Conservation (phyloP, 805 yeast species). For the Nakazawaea peltata region DNA sequence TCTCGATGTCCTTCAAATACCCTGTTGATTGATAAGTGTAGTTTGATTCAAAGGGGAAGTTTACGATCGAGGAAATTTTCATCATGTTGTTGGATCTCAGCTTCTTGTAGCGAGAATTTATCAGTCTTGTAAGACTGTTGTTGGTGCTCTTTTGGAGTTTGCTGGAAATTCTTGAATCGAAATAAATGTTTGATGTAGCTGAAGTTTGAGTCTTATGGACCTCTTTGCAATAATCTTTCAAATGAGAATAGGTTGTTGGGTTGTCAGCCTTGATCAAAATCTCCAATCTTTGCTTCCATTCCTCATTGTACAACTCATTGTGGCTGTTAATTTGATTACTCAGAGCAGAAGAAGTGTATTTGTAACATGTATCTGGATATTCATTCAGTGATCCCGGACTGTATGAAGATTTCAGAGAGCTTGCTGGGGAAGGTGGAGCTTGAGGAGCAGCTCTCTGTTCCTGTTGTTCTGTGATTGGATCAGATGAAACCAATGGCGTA, state of each 20-base stretch:
- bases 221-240: conserved; percentile 26
- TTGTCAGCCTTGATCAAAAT: conserved; percentile 33
- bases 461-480: not conserved
- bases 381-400: conserved; percentile 8
- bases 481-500: conserved; percentile 4
- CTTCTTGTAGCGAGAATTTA: conserved; percentile 9
- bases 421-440: conserved; percentile 20
- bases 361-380: conserved; percentile 29
- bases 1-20: conserved; percentile 39
- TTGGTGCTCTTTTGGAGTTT: conserved; percentile 12
- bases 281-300: conserved; percentile 35
- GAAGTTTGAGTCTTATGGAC: conserved; percentile 20
- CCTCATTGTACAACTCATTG: conserved; percentile 29
- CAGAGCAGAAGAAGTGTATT: conserved; percentile 19
- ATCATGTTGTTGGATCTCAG: not conserved
- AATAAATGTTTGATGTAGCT: conserved; percentile 10
- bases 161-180: conserved; percentile 3
- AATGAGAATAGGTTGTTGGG: conserved; percentile 28
- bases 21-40: conserved; percentile 42
- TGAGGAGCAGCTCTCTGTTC: conserved; percentile 9
- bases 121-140: conserved; percentile 3
- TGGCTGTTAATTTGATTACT: conserved; percentile 21
- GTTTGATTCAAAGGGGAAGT: conserved; percentile 47
- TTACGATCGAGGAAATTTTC: conserved; percentile 16
- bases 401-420: conserved; percentile 15